Percentiles rank a stretch among this genome's conserved stretches.
Evolutionary conservation across 495 filamentous ascomycete genomes (phyloP).

Genomic region (Lophiotrema nucula): DNA sequence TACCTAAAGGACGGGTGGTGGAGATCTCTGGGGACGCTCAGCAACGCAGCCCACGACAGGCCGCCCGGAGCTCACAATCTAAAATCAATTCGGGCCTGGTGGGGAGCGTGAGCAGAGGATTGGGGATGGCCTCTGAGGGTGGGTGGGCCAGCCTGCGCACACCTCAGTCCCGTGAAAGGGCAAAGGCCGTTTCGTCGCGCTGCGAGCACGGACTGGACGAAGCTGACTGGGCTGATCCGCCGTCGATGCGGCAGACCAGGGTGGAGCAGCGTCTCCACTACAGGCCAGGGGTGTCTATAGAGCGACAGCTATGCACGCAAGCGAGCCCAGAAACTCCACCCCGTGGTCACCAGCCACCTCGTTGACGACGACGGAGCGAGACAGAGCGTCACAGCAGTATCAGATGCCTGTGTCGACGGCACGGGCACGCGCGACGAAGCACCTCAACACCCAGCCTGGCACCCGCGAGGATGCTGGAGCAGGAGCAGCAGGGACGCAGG

Average conservation of each 20-base stretch:
- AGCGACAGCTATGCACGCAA: constrained; percentile 22
- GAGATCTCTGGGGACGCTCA: constrained; percentile 32
- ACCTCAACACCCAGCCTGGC: too few species aligned
- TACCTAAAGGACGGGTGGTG: constrained; percentile 33
- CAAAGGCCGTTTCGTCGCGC: constrained; percentile 24
- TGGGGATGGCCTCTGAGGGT: too few species aligned
- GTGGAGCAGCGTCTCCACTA: not conserved
- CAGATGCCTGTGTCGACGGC: not conserved
- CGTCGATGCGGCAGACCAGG: constrained; percentile 15
- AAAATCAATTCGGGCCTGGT: constrained; percentile 32
- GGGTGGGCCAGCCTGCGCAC: constrained; percentile 21
- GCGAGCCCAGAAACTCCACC: constrained; percentile 21
- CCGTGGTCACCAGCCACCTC: constrained; percentile 22
- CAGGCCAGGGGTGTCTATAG: not conserved
- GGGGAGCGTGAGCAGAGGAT: constrained; percentile 19
- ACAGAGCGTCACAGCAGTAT: not conserved
- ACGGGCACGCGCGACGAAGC: too few species aligned
- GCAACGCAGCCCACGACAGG: constrained; percentile 24
- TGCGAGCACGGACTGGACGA: constrained; percentile 10
- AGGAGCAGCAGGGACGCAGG: too few species aligned
- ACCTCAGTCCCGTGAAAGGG: constrained; percentile 24
- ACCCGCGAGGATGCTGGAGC: too few species aligned
- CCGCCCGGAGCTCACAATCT: constrained; percentile 33
- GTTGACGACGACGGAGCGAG: not conserved
- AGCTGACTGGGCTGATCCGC: constrained; percentile 31